Conservation (phyloP, 768 basidiomycete genomes). For the Panellus pusillus region DNA sequence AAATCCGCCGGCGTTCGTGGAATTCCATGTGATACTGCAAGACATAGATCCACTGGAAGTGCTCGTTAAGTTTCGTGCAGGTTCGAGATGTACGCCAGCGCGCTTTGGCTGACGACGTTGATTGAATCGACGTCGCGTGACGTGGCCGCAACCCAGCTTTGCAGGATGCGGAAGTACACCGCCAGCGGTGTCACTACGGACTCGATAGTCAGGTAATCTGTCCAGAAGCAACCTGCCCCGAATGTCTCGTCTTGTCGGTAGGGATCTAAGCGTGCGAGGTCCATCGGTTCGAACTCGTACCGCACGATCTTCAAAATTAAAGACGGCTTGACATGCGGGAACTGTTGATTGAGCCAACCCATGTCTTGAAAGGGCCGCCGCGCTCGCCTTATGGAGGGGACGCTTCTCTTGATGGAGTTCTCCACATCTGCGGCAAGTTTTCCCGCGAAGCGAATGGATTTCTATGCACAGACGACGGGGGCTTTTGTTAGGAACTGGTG, state of each 20-base stretch:
- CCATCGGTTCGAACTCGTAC: constrained; percentile 6
- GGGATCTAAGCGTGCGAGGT: constrained; percentile 6
- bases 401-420: neutral
- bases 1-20: constrained; percentile 27
- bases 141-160: neutral
- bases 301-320: constrained; percentile 4
- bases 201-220: constrained; percentile 4
- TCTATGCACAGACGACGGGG: neutral
- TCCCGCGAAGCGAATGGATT: no score
- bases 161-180: constrained; percentile 8
- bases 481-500: neutral
- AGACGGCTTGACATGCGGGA: neutral
- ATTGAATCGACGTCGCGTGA: neutral
- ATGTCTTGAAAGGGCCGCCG: neutral
- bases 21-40: constrained; percentile 13
- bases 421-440: no score
- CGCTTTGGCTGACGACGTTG: neutral
- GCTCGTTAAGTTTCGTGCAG: constrained; percentile 4
- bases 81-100: constrained; percentile 6
- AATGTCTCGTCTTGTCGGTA: neutral
- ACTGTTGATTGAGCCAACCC: neutral
- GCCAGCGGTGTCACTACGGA: constrained; percentile 4
- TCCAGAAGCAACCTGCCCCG: neutral
- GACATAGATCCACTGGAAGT: constrained; percentile 2
- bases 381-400: neutral